Conservation (phyloP, 140 eudicot species). For the Senecio squalidus region DNA sequence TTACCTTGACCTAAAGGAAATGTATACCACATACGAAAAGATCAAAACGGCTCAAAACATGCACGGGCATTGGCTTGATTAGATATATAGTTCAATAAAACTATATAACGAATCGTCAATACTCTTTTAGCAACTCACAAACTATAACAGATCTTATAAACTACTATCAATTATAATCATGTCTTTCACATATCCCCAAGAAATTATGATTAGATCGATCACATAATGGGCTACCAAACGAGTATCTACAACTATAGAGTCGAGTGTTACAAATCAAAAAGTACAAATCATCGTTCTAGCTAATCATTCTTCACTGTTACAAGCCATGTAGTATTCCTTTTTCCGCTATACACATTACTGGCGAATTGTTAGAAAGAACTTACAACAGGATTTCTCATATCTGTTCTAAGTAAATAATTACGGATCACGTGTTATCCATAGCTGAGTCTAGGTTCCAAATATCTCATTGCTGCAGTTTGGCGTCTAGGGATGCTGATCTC, state of each 20-base stretch:
- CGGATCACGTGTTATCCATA: slow-evolving; percentile 39
- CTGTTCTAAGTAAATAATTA: slow-evolving; percentile 27
- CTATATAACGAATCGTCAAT: no score
- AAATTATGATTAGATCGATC: no score
- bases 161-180: no score
- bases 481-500: slow-evolving; percentile 96
- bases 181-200: no score
- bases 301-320: slow-evolving; percentile 22
- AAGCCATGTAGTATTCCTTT: slow-evolving; percentile 31
- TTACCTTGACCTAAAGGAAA: no score
- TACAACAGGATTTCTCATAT: slow-evolving; percentile 7
- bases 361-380: slow-evolving; percentile 33
- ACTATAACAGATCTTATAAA: no score
- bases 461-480: slow-evolving; percentile 62
- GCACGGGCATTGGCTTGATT: no score
- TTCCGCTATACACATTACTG: slow-evolving; percentile 37
- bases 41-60: no score
- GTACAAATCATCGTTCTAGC: slow-evolving; percentile 15
- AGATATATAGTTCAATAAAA: no score
- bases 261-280: slow-evolving; percentile 11
- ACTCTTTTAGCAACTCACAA: no score
- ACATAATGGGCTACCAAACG: background rate
- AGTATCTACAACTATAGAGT: slow-evolving; percentile 17
- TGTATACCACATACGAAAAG: no score
- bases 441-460: slow-evolving; percentile 65